phyloP scores from a whole-genome alignment of 176 grass and related monocot genomes.

The Neostapfia colusana region DNA sequence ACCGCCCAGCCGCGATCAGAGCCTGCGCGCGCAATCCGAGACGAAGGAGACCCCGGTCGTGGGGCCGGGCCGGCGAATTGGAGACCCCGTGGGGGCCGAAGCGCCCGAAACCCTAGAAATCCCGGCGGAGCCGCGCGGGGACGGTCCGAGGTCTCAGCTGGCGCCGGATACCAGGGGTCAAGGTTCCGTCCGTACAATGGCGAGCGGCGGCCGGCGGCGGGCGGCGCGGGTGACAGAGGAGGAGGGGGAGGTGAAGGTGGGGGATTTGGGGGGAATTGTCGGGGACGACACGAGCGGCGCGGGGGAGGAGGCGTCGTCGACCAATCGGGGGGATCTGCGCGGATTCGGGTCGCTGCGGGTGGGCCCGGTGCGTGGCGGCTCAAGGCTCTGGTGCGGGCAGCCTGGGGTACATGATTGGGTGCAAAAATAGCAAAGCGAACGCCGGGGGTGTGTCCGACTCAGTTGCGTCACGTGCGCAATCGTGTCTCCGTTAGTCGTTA shows the following conservation, averaged over 20 bases:
- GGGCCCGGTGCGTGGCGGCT: conserved; percentile 40
- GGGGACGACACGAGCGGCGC: conserved; percentile 39
- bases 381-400: conserved; percentile 3
- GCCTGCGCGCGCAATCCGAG: not conserved
- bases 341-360: conserved; percentile 35
- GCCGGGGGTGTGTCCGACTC: not conserved
- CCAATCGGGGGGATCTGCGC: conserved; percentile 59
- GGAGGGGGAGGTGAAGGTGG: not conserved
- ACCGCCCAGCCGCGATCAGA: conserved; percentile 40
- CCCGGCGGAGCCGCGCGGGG: not conserved
- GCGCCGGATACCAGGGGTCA: not conserved
- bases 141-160: not conserved
- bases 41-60: too few species aligned
- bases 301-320: conserved; percentile 22
- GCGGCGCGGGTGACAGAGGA: not conserved
- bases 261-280: not conserved
- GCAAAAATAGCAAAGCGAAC: too few species aligned
- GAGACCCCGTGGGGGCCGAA: not conserved
- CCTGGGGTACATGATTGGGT: not conserved
- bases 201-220: conserved; percentile 8
- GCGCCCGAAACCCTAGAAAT: conserved; percentile 60
- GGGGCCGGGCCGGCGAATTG: conserved; percentile 33
- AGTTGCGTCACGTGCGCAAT: not conserved
- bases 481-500: not conserved
- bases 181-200: conserved; percentile 26